Conservation (phyloP, 306 rosid species). For the Malus domestica region ASM211411v1 NC_041798.1:41580001-41580500, state of each 20-base stretch:
- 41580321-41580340: constrained; percentile 8
- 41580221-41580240: not conserved
- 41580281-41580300: not conserved
- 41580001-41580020: too few species aligned
- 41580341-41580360: constrained; percentile 19
- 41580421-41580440: not conserved
- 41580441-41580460: not conserved
- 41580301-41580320: not conserved
- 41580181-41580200: too few species aligned
- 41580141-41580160: not conserved
- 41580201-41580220: not conserved
- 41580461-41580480: not conserved
- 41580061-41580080: too few species aligned
- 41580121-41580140: not conserved
- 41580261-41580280: not conserved
- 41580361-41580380: constrained; percentile 39
- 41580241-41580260: not conserved
- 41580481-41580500: not conserved
- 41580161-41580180: too few species aligned
- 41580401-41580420: not conserved
- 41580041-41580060: too few species aligned
- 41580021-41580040: too few species aligned
- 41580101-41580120: not conserved
- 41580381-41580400: constrained; percentile 9
- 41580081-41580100: too few species aligned